Conservation (phyloP, 129 eudicot genomes). For the Arctium lappa region DNA sequence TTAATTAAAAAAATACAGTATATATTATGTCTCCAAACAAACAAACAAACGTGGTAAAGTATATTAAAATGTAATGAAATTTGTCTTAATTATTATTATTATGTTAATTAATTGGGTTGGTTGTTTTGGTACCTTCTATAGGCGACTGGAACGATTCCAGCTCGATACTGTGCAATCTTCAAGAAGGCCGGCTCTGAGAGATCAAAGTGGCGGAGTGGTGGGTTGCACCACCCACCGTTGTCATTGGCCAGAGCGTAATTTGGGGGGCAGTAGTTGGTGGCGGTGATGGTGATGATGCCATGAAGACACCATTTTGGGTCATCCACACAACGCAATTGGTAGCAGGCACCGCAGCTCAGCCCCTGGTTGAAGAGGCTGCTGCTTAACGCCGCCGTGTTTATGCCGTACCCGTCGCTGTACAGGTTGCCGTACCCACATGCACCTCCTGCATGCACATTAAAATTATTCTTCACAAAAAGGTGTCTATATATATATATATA, state of each 20-base stretch:
- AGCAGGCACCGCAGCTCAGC: conserved; percentile 56
- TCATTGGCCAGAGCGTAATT: conserved; percentile 61
- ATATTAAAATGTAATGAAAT: neutral
- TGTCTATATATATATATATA: neutral
- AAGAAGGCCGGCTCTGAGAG: conserved; percentile 64
- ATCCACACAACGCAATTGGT: conserved; percentile 44
- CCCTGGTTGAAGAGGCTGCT: conserved; percentile 57
- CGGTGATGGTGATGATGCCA: conserved; percentile 53
- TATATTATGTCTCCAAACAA: neutral
- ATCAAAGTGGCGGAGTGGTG: conserved; percentile 67
- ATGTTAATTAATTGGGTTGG: neutral
- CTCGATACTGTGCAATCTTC: conserved; percentile 52
- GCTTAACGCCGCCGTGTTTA: conserved; percentile 67
- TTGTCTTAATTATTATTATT: neutral
- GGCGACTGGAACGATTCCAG: conserved; percentile 65
- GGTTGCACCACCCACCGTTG: conserved; percentile 82
- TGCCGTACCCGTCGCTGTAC: conserved; percentile 65
- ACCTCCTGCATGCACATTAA: conserved; percentile 44
- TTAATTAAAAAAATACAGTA: neutral
- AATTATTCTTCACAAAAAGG: conserved; percentile 22
- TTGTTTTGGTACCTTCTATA: conserved; percentile 41
- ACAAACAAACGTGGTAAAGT: too few relatives aligned
- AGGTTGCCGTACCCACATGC: conserved; percentile 73
- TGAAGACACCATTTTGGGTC: conserved; percentile 57
- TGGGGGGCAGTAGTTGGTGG: conserved; percentile 76